Conservation (phyloP, 257 asterid genomes). For the Striga asiatica region DNA sequence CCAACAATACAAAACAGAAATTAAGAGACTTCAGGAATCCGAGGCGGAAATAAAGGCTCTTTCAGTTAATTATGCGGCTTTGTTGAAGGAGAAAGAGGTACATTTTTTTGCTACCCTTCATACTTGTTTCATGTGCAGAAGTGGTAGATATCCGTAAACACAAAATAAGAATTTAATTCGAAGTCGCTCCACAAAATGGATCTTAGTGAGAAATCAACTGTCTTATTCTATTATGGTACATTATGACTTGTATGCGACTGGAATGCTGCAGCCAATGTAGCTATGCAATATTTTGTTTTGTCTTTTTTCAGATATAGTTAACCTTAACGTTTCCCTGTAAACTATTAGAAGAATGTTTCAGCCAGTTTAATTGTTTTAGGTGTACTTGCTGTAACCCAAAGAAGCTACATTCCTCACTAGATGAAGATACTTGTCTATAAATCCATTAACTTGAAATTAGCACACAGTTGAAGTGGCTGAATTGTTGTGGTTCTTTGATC, state of each 20-base stretch:
- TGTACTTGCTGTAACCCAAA: not conserved
- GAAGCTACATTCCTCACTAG: not conserved
- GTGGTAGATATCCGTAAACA: no score
- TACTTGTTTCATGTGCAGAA: no score
- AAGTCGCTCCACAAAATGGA: no score
- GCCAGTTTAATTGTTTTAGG: not conserved
- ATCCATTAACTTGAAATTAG: not conserved
- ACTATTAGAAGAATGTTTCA: constrained; percentile 2
- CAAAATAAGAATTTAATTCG: no score
- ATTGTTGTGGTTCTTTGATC: not conserved
- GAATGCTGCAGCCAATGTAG: no score
- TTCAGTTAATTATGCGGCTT: constrained; percentile 87
- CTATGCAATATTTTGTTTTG: not conserved
- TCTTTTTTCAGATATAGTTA: not conserved
- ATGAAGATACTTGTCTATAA: not conserved
- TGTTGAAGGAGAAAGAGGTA: constrained; percentile 92
- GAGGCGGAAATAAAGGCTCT: constrained; percentile 92
- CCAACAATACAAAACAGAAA: constrained; percentile 56
- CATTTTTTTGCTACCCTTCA: not conserved
- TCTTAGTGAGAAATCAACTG: no score
- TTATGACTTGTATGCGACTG: not conserved
- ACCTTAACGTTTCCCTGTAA: not conserved
- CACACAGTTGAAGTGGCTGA: not conserved
- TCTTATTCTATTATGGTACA: not conserved
- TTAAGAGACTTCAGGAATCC: constrained; percentile 84